Conservation (phyloP, 805 yeast genomes). For the Kuraishia floccosa region DNA sequence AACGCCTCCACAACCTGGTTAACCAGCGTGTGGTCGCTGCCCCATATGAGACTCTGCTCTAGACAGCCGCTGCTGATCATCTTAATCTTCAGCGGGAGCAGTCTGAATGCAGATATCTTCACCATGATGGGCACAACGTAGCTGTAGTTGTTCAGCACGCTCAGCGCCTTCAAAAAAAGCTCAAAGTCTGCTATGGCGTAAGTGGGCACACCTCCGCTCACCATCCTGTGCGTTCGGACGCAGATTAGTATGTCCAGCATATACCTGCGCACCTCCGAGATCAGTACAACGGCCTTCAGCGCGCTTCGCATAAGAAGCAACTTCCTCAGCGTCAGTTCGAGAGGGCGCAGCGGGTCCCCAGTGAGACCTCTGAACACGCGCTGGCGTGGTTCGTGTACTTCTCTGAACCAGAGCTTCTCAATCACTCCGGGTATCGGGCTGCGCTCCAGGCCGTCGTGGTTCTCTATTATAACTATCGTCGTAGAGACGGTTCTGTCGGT, state of each 20-base stretch:
- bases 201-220: slow-evolving; percentile 40
- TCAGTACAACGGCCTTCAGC: slow-evolving; percentile 19
- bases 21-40: slow-evolving; percentile 35
- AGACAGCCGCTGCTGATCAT: slow-evolving; percentile 20
- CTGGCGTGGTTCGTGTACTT: slow-evolving; percentile 8
- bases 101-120: slow-evolving; percentile 32
- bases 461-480: slow-evolving; percentile 6
- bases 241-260: slow-evolving; percentile 45
- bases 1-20: slow-evolving; percentile 28
- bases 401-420: slow-evolving; percentile 19
- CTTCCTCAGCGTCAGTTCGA: not conserved
- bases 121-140: slow-evolving; percentile 46
- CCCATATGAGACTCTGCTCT: slow-evolving; percentile 45
- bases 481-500: not conserved
- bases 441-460: slow-evolving; percentile 8
- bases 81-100: slow-evolving; percentile 35
- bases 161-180: slow-evolving; percentile 23
- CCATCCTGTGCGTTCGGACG: slow-evolving; percentile 43
- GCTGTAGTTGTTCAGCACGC: slow-evolving; percentile 24
- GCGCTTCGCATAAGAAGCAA: slow-evolving; percentile 4
- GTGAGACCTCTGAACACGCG: not conserved
- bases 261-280: slow-evolving; percentile 40
- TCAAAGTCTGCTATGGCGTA: slow-evolving; percentile 29
- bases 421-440: slow-evolving; percentile 10
- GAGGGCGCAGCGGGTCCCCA: slow-evolving; percentile 1